phyloP scores from a whole-genome alignment of 164 flowering plant genomes.

The Berberis thunbergii region DNA sequence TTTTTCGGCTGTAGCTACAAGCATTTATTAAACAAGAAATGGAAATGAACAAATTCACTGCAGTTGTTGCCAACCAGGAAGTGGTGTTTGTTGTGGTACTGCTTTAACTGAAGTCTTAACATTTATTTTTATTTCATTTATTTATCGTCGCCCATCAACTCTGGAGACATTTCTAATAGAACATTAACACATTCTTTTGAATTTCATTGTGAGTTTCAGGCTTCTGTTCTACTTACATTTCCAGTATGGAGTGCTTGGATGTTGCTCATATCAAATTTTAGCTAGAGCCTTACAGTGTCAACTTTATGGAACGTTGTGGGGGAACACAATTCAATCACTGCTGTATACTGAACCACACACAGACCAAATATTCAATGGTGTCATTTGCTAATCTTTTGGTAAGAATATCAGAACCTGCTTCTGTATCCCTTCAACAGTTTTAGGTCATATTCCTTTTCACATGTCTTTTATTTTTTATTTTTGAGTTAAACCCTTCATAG shows the following conservation, averaged over 20 bases:
- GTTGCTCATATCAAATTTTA: constrained; percentile 27
- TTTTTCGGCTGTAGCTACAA: constrained; percentile 55
- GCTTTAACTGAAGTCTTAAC: not conserved
- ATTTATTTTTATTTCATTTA: constrained; percentile 1
- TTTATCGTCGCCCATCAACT: too few species aligned
- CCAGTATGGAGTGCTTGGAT: constrained; percentile 45
- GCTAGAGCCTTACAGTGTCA: constrained; percentile 17
- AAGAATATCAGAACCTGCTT: too few species aligned
- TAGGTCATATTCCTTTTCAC: too few species aligned
- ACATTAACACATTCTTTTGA: not conserved
- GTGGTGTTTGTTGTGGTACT: constrained; percentile 65
- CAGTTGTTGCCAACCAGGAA: constrained; percentile 53
- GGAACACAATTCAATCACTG: too few species aligned
- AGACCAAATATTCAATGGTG: too few species aligned
- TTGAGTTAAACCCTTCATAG: too few species aligned
- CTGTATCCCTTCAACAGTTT: too few species aligned
- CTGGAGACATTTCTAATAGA: too few species aligned
- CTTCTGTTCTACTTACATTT: constrained; percentile 53
- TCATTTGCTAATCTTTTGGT: too few species aligned
- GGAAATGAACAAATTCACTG: constrained; percentile 43
- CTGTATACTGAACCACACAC: too few species aligned
- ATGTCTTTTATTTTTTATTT: too few species aligned
- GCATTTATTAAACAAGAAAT: constrained; percentile 38
- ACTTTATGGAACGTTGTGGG: too few species aligned
- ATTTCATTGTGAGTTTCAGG: constrained; percentile 42